phyloP scores from a whole-genome alignment of 208 protist genomes.

The Crithidia thermophila region DNA sequence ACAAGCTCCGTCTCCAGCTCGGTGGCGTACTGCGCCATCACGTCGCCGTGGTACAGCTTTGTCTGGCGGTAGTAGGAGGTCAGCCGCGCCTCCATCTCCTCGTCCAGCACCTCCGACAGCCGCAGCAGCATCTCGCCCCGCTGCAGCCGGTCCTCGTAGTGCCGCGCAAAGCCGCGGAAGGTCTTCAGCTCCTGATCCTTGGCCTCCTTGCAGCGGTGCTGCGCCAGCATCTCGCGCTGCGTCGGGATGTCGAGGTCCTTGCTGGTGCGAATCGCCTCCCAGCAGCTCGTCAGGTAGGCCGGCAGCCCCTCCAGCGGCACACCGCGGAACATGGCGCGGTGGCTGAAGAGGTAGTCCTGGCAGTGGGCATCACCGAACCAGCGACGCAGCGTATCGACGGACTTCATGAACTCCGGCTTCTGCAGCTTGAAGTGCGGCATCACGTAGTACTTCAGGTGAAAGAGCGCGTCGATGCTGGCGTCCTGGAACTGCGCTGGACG shows the following conservation, averaged over 20 bases:
- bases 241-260: slow-evolving; percentile 97
- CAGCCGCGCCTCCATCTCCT: slow-evolving; percentile 50
- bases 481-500: slow-evolving; percentile 64
- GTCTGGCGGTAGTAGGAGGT: slow-evolving; percentile 56
- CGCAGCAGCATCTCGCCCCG: slow-evolving; percentile 62
- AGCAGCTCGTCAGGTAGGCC: slow-evolving; percentile 88
- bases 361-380: slow-evolving; percentile 59
- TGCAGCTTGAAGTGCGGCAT: slow-evolving; percentile 91
- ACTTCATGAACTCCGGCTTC: slow-evolving; percentile 54
- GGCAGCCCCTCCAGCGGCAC: slow-evolving; percentile 88
- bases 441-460: slow-evolving; percentile 70
- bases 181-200: slow-evolving; percentile 47
- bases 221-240: slow-evolving; percentile 96
- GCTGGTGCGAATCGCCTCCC: slow-evolving; percentile 93
- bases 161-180: slow-evolving; percentile 58
- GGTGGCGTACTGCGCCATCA: slow-evolving; percentile 39
- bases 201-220: slow-evolving; percentile 94
- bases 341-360: slow-evolving; percentile 70
- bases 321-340: slow-evolving; percentile 75
- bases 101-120: slow-evolving; percentile 61
- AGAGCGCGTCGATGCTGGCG: slow-evolving; percentile 67
- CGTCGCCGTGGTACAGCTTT: slow-evolving; percentile 62
- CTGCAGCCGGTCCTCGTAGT: slow-evolving; percentile 58
- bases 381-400: slow-evolving; percentile 44
- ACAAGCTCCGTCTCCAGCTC: slow-evolving; percentile 68